Evolutionary conservation across 768 basidiomycete species (phyloP).

Genomic region (Termitomyces sp.): DNA sequence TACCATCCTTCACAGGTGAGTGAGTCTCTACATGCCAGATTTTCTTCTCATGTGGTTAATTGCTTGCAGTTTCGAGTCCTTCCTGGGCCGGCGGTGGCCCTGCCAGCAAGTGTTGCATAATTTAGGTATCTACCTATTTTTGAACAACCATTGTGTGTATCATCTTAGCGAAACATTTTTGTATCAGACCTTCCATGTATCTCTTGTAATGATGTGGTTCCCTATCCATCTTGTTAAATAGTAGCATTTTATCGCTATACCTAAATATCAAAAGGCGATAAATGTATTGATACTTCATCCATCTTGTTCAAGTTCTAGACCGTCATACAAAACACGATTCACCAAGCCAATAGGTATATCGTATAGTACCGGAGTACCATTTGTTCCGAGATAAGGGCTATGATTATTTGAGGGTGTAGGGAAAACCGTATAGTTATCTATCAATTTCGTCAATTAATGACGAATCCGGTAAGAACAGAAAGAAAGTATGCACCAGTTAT

Average conservation of each 20-base stretch:
- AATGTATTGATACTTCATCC: not conserved
- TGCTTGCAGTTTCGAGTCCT: slow-evolving; percentile 15
- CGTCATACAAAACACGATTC: slow-evolving; percentile 65
- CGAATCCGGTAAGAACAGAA: not conserved
- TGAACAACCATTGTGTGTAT: not conserved
- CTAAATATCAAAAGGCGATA: not conserved
- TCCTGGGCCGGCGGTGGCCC: slow-evolving; percentile 13
- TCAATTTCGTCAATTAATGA: slow-evolving; percentile 6
- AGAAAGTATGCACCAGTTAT: slow-evolving; percentile 55
- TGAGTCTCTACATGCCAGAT: not conserved
- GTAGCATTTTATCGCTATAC: not conserved
- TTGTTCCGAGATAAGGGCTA: slow-evolving; percentile 48
- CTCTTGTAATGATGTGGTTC: not conserved
- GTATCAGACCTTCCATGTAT: not conserved
- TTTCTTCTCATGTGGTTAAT: not conserved
- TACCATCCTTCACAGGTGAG: slow-evolving; percentile 33
- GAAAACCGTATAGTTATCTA: slow-evolving; percentile 59
- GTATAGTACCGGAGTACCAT: slow-evolving; percentile 61
- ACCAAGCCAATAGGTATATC: slow-evolving; percentile 84
- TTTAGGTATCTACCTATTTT: not conserved
- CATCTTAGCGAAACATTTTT: not conserved
- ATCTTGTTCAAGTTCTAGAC: slow-evolving; percentile 1
- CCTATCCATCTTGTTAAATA: not conserved
- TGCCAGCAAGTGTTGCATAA: slow-evolving; percentile 6
- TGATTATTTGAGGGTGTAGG: slow-evolving; percentile 38